Evolutionary conservation across 2,329 filamentous ascomycete genomes (phyloP).

Genomic region (Diplodia sapinea): DNA sequence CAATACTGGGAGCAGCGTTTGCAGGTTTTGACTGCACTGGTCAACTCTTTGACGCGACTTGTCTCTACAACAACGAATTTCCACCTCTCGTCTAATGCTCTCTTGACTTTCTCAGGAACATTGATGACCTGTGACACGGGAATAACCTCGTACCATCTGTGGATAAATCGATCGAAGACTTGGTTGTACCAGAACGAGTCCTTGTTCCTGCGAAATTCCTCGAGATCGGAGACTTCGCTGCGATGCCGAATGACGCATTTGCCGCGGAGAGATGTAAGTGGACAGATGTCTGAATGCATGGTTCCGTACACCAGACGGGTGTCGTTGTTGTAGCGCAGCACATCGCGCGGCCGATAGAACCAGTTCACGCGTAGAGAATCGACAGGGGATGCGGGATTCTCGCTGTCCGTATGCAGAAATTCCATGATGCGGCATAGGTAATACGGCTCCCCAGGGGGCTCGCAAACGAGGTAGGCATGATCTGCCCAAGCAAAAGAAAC

Average conservation of each 20-base stretch:
- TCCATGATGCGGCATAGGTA: constrained; percentile 99
- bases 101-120: constrained; percentile 92
- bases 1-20: constrained; percentile 91
- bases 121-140: constrained; percentile 93
- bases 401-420: constrained; percentile 79
- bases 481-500: constrained; percentile 54
- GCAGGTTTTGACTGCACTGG: constrained; percentile 93
- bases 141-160: constrained; percentile 96
- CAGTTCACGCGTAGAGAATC: constrained; percentile 94
- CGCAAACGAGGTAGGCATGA: constrained; percentile 94
- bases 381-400: constrained; percentile 73
- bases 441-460: constrained; percentile 96
- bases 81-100: constrained; percentile 94
- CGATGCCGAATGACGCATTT: constrained; percentile 91
- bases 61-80: constrained; percentile 95
- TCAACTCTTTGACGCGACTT: constrained; percentile 91
- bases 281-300: constrained; percentile 98
- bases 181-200: constrained; percentile 98
- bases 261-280: constrained; percentile 87
- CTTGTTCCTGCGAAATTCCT: constrained; percentile 80
- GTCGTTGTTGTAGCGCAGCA: constrained; percentile 88
- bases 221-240: constrained; percentile 80
- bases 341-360: constrained; percentile 97
- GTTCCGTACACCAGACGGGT: constrained; percentile 91
- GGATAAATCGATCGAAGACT: constrained; percentile 96